Base-by-base conservation (phyloP, 768 basidiomycete species). In the Collybiopsis luxurians region DNA sequence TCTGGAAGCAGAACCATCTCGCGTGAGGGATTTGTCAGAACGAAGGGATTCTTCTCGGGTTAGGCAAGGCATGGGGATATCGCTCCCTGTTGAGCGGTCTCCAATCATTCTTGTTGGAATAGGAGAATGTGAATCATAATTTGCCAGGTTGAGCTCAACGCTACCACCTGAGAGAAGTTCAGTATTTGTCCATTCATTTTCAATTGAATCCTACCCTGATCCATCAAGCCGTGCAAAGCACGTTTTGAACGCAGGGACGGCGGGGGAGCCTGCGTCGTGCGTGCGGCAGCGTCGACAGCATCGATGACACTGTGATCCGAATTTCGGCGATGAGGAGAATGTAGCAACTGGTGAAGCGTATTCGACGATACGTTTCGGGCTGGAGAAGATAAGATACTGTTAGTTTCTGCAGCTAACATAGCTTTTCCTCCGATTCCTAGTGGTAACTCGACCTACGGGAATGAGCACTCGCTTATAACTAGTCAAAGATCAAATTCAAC, bases 351-450 rank as follows among this genome's bases (percentile, higher is more conserved):
- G 19, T 61, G 62, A 10, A 64, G 38, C 27, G 63, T 64, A 28
- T 57, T 51, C 13, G 42, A 46, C 13, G 50, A 31, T n/a, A 43
- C 11, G 46, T 38, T 44, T 19, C 19, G 30, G 11, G 36, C 53
- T 1, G 43, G 31, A 12, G 40, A 27, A 7, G 48, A 43, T 6
- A 49, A 24, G 28, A 55, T 24, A 7, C 21, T 24, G 21, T 17
- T 42, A 7, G 21, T 44, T 2, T 38, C 64, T 49, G 64, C 60
- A 28, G 63, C 63, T 1, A 68, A 56, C 38, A 79, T 58, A 30
- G 69, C 79, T 73, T 82, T 83, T 34, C 70, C 71, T n/a, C 89
- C 87, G 26, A 91, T 83, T 4, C 87, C 88, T n/a, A 91, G 72
- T 4, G 88, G 87, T 34, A 92, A 69, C 67, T 92, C 90, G 9